Evolutionary conservation across 2,329 filamentous ascomycete species (phyloP), one percentile per base, ranked within the genome.

Genomic region (Penicillium psychrosexuale): DNA sequence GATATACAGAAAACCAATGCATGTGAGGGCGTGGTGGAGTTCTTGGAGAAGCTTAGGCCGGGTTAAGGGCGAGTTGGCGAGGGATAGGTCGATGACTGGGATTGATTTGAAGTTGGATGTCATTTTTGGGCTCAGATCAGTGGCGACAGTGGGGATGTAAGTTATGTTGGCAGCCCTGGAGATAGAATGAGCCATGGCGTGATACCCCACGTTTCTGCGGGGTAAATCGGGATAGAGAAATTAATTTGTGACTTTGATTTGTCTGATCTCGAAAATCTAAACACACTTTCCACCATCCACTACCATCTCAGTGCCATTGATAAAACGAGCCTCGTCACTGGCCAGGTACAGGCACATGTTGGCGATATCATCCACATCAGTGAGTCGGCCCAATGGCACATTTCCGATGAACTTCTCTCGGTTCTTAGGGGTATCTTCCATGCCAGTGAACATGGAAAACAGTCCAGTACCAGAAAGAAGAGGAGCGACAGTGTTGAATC

Each of bases 401-500:
- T 74, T 76, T 19, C 72, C 69, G 19, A 78, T 65, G 46, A 78
- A 78, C 47, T 75, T 75, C 36, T 65, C 66, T 47, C 74, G 63
- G 57, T 78, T 78, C 60, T 78, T 76, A 1, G 74, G 71, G 1
- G 73, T 78, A 60, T 77, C 71, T 4, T 72, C 69, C 60, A 77
- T 72, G 0, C 77, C 77, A 0, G 69, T 71, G 51, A 71, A 71
- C 66, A 68, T 66, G 27, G 77, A 76, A 59, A 82, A 84, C 24
- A 90, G 78, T 3, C 83, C 85, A 0, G 88, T 91, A 15, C 79
- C 83, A 1, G 83, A 85, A 1, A 90, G 77, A 0, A 90, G 80
- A 0, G 87, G 88, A 44, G 85, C 88, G 13, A 91, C 83, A 1
- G 83, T 81, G 59, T 90, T 90, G 64, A 91, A 86, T 0, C 88